Conservation (phyloP, 441 rosid species). For the Bruguiera hainesii region DNA sequence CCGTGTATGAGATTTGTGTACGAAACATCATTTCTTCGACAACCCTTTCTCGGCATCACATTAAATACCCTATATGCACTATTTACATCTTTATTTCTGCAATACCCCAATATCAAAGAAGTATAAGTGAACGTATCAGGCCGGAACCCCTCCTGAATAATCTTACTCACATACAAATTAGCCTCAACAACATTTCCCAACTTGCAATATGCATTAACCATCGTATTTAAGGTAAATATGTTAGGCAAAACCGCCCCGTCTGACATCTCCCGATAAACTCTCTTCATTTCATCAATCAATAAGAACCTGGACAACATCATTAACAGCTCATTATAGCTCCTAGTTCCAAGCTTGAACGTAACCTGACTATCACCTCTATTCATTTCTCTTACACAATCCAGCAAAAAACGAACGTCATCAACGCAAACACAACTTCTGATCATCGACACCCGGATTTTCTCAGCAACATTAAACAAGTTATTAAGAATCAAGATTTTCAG, state of each 20-base stretch:
- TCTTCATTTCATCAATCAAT: conserved; percentile 63
- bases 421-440: conserved; percentile 42
- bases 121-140: conserved; percentile 67
- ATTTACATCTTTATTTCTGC: conserved; percentile 58
- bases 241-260: conserved; percentile 47
- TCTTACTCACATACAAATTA: conserved; percentile 52
- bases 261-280: conserved; percentile 48
- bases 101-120: conserved; percentile 65
- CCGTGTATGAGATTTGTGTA: conserved; percentile 73
- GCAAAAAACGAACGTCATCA: conserved; percentile 37
- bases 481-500: conserved; percentile 41
- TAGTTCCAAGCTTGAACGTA: conserved; percentile 47
- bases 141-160: conserved; percentile 53
- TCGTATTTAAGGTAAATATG: conserved; percentile 62
- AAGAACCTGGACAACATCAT: conserved; percentile 53
- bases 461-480: conserved; percentile 34
- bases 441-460: conserved; percentile 52
- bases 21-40: conserved; percentile 62
- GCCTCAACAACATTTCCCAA: conserved; percentile 67
- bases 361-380: conserved; percentile 31
- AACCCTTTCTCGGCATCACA: conserved; percentile 55
- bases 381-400: conserved; percentile 43
- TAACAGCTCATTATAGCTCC: conserved; percentile 58
- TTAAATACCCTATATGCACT: conserved; percentile 48
- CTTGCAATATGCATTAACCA: conserved; percentile 77